Percentiles rank a stretch among this genome's conserved stretches.
These are phyloP conservation scores for Apophysomyces sp. DNA, from an alignment of 371 early-diverging fungal genomes.

Conservation along the genomic window DNA sequence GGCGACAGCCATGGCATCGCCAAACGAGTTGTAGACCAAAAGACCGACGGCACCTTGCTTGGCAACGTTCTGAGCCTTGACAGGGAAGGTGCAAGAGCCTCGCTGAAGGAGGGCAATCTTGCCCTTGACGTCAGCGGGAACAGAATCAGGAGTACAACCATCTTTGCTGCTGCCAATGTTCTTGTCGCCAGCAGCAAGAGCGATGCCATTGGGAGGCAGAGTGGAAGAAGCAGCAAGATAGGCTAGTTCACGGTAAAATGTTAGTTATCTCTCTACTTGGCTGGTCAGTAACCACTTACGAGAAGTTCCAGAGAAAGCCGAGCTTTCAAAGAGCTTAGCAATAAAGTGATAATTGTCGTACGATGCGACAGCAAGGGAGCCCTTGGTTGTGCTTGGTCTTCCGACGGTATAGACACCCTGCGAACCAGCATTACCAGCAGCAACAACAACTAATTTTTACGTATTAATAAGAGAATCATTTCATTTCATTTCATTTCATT, in stretches of 20 bases:
- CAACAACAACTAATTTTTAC: slow-evolving; percentile 34
- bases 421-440: slow-evolving; percentile 56
- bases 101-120: slow-evolving; percentile 49
- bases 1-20: slow-evolving; percentile 9
- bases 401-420: slow-evolving; percentile 42
- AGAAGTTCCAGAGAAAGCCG: slow-evolving; percentile 1
- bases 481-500: neutral
- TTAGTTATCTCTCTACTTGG: no score
- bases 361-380: slow-evolving; percentile 57
- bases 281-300: no score
- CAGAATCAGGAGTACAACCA: slow-evolving; percentile 10
- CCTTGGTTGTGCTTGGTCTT: slow-evolving; percentile 47
- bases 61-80: slow-evolving; percentile 40
- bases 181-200: slow-evolving; percentile 14
- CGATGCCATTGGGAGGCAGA: slow-evolving; percentile 6
- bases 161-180: slow-evolving; percentile 11
- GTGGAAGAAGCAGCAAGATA: neutral
- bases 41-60: slow-evolving; percentile 53
- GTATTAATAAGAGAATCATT: neutral
- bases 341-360: slow-evolving; percentile 42
- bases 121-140: slow-evolving; percentile 23
- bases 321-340: slow-evolving; percentile 17
- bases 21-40: slow-evolving; percentile 34
- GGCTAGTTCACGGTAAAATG: no score
- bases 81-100: slow-evolving; percentile 55